Base-by-base conservation (phyloP, 768 basidiomycete genomes). In the Auriscalpium orientale region DNA sequence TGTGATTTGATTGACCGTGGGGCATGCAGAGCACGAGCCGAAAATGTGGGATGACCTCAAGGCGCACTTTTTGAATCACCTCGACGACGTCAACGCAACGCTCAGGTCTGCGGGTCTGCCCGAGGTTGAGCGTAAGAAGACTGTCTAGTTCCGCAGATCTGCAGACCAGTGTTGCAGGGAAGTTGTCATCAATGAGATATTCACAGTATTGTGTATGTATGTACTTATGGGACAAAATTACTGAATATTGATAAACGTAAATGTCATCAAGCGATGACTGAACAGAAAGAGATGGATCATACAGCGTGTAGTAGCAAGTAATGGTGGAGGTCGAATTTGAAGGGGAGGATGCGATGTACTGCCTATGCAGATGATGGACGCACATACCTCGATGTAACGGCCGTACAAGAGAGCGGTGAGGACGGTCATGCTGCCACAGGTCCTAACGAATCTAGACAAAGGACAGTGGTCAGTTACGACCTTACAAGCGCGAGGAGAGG, bases 1-100 rank as follows among this genome's bases (percentile, higher is more conserved):
- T 16, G 38, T 12, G 58, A 34, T 43, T 38, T 18, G 16, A 34
- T 46, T 58, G 20, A 21, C 46, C 34, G 46, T 10, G 13, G 40
- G 10, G 18, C 37, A 11, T 20, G 4, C 49, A 82, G 81, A 78
- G 64, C 82, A 82, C 65, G 82, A 83, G 60, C 82, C 81, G 16
- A 76, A 74, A 68, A 84, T 84, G 81, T 87, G 82, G 83, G 79
- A 85, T 55, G 67, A 78, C 55, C 71, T 85, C 58, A 79, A 75
- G 62, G 78, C 71, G 5, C 73, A 81, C 50, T 85, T 87, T 66
- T 63, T 83, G 67, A 74, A 79, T 58, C 81, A 83, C 58, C 63
- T 84, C 34, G 77, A 79, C 35, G 68, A 82, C 57, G 73, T 85
- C 54, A 81, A 85, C 58, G 76, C 49, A 20, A 46, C 55, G 6